phyloP scores from a whole-genome alignment of 1,139 yeast species.

The Pichia sp. region DNA sequence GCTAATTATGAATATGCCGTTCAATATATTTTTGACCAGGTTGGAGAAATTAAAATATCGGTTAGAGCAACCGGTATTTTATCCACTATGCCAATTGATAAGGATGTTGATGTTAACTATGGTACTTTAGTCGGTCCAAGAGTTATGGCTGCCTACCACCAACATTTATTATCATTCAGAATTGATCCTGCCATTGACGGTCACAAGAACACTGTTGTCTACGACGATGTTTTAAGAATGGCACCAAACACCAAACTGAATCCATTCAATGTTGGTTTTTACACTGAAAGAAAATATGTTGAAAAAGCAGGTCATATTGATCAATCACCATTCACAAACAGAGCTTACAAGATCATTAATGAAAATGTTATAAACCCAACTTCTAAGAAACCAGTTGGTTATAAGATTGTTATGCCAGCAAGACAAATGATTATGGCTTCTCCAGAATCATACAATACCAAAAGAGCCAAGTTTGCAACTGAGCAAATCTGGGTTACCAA shows the following conservation, averaged over 20 bases:
- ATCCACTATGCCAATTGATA: conserved; percentile 79
- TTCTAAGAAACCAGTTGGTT: conserved; percentile 74
- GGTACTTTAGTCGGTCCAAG: conserved; percentile 83
- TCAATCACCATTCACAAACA: conserved; percentile 69
- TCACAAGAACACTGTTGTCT: conserved; percentile 69
- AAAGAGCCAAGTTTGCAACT: conserved; percentile 67
- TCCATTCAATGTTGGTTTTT: conserved; percentile 72
- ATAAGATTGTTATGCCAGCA: conserved; percentile 73
- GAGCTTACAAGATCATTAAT: conserved; percentile 73
- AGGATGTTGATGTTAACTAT: conserved; percentile 59
- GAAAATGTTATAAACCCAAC: conserved; percentile 72
- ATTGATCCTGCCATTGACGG: conserved; percentile 87
- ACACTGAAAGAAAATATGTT: conserved; percentile 54
- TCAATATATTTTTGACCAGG: conserved; percentile 73
- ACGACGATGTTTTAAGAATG: conserved; percentile 65
- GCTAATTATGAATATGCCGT: conserved; percentile 85
- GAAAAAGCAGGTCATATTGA: conserved; percentile 71
- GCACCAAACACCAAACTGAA: conserved; percentile 51
- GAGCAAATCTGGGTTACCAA: conserved; percentile 74
- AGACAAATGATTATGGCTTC: conserved; percentile 70
- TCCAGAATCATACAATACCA: conserved; percentile 52
- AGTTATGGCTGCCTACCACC: conserved; percentile 85
- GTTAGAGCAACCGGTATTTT: conserved; percentile 86
- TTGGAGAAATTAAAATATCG: conserved; percentile 76
- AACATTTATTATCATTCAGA: conserved; percentile 78